These are phyloP conservation scores for Suhomyces chickasaworum DNA, from an alignment of 1,139 yeast species.

Conservation along the genomic window DNA sequence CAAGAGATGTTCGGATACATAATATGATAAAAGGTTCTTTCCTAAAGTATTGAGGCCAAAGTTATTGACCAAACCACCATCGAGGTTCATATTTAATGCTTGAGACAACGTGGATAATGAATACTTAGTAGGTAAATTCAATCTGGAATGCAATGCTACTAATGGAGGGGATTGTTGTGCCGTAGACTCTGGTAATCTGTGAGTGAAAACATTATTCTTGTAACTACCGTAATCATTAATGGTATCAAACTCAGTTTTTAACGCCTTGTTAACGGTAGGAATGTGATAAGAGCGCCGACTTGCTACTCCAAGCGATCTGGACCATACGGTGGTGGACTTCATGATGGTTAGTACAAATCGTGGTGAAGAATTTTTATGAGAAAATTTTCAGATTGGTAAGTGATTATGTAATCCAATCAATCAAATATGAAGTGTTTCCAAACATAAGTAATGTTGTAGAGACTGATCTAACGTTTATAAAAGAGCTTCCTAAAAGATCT, in stretches of 20 bases:
- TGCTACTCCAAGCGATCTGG: conserved; percentile 12
- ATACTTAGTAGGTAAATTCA: conserved; percentile 59
- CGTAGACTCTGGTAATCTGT: conserved; percentile 51
- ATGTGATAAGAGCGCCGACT: conserved; percentile 26
- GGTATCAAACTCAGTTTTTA: conserved; percentile 34
- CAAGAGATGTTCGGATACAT: conserved; percentile 72
- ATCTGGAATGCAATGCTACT: conserved; percentile 78
- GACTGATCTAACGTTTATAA: no score
- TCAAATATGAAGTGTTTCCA: no score
- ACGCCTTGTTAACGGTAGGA: conserved; percentile 21
- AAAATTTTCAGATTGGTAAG: conserved; percentile 13
- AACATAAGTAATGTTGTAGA: no score
- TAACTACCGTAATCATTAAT: conserved; percentile 45
- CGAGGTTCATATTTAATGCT: conserved; percentile 56
- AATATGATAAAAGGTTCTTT: conserved; percentile 70
- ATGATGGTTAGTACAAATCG: conserved; percentile 3
- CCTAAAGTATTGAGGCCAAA: conserved; percentile 83
- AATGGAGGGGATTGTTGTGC: conserved; percentile 68
- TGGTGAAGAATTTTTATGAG: conserved; percentile 11
- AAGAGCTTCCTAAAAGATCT: no score
- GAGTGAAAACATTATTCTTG: conserved; percentile 46
- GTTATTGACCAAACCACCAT: conserved; percentile 63
- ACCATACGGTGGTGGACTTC: conserved; percentile 13
- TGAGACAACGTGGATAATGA: conserved; percentile 74
- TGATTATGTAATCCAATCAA: conserved; percentile 11